phyloP scores from a whole-genome alignment of 352 stramenopile genomes.

The Pythium scleroteichum region DNA sequence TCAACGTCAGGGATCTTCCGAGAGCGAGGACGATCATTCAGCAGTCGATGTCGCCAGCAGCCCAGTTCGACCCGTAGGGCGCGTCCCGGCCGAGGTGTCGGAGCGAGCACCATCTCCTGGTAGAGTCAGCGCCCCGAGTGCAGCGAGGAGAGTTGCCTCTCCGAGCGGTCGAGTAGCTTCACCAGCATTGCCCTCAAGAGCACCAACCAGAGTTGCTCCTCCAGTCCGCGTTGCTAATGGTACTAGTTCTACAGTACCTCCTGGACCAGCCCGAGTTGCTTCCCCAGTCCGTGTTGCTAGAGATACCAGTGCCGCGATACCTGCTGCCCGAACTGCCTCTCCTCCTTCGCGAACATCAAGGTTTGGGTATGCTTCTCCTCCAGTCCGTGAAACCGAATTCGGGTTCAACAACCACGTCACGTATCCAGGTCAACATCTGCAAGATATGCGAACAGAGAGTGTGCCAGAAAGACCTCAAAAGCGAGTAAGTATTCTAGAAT shows the following conservation, averaged over 20 bases:
- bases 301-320: not conserved
- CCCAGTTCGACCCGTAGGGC: constrained; percentile 1
- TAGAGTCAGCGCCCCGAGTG: constrained; percentile 1
- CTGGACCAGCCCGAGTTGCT: not conserved
- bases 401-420: too few relatives aligned
- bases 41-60: constrained; percentile 25
- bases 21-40: constrained; percentile 5
- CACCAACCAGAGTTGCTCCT: not conserved
- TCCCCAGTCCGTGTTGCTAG: not conserved
- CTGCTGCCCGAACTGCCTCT: not conserved
- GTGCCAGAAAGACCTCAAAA: constrained; percentile 10
- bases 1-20: constrained; percentile 11
- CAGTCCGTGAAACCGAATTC: too few relatives aligned
- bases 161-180: not conserved
- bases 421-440: not conserved
- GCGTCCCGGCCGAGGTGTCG: not conserved
- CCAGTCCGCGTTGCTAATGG: too few relatives aligned
- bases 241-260: too few relatives aligned
- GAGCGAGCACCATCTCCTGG: constrained; percentile 6
- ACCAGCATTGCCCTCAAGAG: not conserved
- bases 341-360: too few relatives aligned
- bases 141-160: not conserved
- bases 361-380: too few relatives aligned
- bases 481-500: constrained; percentile 18
- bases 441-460: not conserved